Conservation (phyloP, 139 green algal species). For the Ettlia oleoabundans region DNA sequence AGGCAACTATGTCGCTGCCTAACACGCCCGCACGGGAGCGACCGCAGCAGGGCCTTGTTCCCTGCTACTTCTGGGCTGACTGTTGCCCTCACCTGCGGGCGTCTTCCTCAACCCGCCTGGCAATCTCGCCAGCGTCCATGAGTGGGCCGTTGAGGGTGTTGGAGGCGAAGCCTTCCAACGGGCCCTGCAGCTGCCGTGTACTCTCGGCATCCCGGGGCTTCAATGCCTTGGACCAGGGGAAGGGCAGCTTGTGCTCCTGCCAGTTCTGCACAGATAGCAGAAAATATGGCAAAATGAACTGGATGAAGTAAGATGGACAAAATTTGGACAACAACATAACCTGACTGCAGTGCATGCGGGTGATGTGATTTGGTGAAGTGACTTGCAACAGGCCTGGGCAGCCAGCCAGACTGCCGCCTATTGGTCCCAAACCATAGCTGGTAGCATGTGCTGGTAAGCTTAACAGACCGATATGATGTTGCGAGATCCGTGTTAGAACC, state of each 20-base stretch:
- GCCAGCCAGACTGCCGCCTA: too few relatives aligned
- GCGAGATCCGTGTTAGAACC: too few relatives aligned
- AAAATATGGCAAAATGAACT: background rate
- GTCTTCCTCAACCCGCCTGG: background rate
- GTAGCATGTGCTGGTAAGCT: too few relatives aligned
- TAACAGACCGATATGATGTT: too few relatives aligned
- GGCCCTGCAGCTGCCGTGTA: constrained; percentile 15
- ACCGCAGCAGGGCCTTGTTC: too few relatives aligned
- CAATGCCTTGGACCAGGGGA: constrained; percentile 11
- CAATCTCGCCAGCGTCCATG: background rate
- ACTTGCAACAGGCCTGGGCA: too few relatives aligned
- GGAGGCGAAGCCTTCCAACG: constrained; percentile 7
- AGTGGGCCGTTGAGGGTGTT: constrained; percentile 8
- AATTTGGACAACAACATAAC: too few relatives aligned
- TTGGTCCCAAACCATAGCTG: too few relatives aligned
- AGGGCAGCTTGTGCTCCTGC: constrained; percentile 28
- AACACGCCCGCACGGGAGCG: too few relatives aligned
- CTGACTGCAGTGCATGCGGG: background rate
- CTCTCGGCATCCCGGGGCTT: constrained; percentile 10
- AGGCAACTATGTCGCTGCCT: too few relatives aligned
- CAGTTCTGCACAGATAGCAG: background rate
- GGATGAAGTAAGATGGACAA: background rate
- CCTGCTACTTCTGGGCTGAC: background rate
- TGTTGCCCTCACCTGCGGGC: background rate
- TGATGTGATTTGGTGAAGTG: too few relatives aligned